Percentiles rank a stretch among this genome's conserved stretches.
Conservation (phyloP, 2,329 filamentous ascomycete genomes). For the Zymoseptoria crescenta region DNA sequence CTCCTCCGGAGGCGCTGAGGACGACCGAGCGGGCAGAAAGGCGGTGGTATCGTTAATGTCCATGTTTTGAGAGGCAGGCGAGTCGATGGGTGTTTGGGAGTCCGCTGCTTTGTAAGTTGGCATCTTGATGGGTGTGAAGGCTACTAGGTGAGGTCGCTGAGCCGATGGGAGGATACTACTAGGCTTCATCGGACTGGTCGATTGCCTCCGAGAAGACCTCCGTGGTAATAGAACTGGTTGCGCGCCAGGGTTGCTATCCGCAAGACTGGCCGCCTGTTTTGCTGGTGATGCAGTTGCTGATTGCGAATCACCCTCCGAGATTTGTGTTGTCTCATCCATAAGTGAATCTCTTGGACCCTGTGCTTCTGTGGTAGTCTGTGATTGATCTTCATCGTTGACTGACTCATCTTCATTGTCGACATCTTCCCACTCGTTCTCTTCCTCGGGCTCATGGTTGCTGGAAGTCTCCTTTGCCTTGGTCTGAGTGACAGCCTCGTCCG, state of each 20-base stretch:
- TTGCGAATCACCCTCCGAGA: not conserved
- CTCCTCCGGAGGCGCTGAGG: constrained; percentile 31
- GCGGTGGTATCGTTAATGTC: not conserved
- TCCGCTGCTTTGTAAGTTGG: constrained; percentile 1
- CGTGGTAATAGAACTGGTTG: constrained; percentile 17
- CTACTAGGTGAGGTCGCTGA: constrained; percentile 20
- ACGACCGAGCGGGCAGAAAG: constrained; percentile 10
- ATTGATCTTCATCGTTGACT: not conserved
- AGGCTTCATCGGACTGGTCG: constrained; percentile 22
- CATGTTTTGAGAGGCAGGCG: constrained; percentile 4
- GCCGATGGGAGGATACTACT: constrained; percentile 8
- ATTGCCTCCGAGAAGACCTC: constrained; percentile 23
- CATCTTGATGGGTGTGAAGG: constrained; percentile 24
- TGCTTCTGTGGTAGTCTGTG: not conserved
- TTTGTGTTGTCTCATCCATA: not conserved
- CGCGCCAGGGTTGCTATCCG: constrained; percentile 11
- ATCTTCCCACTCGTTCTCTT: constrained; percentile 20
- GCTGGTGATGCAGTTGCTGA: not conserved
- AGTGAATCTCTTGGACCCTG: not conserved
- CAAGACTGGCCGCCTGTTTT: constrained; percentile 7
- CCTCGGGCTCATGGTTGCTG: not conserved
- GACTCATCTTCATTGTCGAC: constrained; percentile 10
- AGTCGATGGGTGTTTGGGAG: constrained; percentile 2
- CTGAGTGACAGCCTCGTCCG: not conserved
- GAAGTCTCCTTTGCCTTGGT: not conserved